Percentiles rank a stretch among this genome's conserved stretches.
phyloP scores from a whole-genome alignment of 495 filamentous ascomycete species.

The Hyaloscypha finlandica region DNA sequence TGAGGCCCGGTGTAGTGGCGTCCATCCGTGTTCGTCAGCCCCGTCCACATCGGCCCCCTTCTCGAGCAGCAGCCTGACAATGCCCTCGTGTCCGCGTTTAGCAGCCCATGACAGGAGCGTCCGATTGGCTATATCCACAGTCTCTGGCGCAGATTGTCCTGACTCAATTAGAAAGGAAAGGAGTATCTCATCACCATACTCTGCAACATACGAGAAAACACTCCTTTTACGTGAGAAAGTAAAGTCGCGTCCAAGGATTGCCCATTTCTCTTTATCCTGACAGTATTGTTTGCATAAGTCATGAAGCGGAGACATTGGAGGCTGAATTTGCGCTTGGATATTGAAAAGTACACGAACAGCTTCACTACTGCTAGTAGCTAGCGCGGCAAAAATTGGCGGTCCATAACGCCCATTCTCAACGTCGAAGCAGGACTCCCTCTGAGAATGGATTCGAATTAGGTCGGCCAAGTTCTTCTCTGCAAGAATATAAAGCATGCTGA shows the following conservation, averaged over 20 bases:
- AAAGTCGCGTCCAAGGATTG: slow-evolving; percentile 18
- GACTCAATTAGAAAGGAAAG: slow-evolving; percentile 15
- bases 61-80: slow-evolving; percentile 16
- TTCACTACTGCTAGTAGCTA: slow-evolving; percentile 36
- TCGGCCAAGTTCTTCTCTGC: slow-evolving; percentile 43
- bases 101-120: slow-evolving; percentile 36
- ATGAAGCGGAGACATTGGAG: slow-evolving; percentile 11
- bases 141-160: slow-evolving; percentile 4
- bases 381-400: slow-evolving; percentile 46
- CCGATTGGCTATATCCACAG: slow-evolving; percentile 12
- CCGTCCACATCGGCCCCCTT: slow-evolving; percentile 27
- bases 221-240: slow-evolving; percentile 18
- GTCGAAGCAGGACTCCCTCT: slow-evolving; percentile 32
- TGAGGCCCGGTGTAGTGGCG: slow-evolving; percentile 37
- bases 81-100: slow-evolving; percentile 27
- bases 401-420: slow-evolving; percentile 40
- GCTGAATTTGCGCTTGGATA: slow-evolving; percentile 19
- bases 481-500: slow-evolving; percentile 49
- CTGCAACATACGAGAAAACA: slow-evolving; percentile 18
- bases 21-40: slow-evolving; percentile 26
- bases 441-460: slow-evolving; percentile 39
- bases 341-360: slow-evolving; percentile 27
- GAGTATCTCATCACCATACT: slow-evolving; percentile 23
- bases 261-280: slow-evolving; percentile 12
- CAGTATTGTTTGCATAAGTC: slow-evolving; percentile 24